Conservation (phyloP, 2,329 filamentous ascomycete species). For the Iodosphaeria phyllophila region DNA sequence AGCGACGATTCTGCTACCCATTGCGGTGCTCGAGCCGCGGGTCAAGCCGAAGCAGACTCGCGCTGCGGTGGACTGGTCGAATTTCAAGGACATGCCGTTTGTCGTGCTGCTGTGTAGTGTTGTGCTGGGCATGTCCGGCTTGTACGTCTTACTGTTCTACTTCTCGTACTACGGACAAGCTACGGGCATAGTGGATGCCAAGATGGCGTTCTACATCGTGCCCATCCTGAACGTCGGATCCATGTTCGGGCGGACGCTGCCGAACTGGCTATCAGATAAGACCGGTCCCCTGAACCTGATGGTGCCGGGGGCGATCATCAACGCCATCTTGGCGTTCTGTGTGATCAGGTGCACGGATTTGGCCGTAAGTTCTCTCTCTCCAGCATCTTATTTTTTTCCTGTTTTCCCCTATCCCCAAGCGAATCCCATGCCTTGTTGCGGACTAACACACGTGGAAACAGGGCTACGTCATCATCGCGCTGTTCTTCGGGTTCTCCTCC, state of each 20-base stretch:
- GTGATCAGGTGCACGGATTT: no score
- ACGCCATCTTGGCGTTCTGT: constrained; percentile 14
- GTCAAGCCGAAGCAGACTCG: constrained; percentile 18
- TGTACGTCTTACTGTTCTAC: constrained; percentile 26
- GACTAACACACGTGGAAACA: no score
- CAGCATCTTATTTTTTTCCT: no score
- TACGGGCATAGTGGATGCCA: no score
- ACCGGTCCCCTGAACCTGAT: constrained; percentile 19
- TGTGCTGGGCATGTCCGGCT: constrained; percentile 18
- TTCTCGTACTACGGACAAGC: constrained; percentile 13
- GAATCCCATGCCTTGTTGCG: no score
- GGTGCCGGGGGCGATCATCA: constrained; percentile 12
- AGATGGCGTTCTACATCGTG: constrained; percentile 17
- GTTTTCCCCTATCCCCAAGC: no score
- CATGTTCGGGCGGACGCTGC: constrained; percentile 18
- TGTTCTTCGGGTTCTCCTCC: constrained; percentile 19
- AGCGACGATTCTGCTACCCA: background rate
- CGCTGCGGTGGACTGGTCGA: constrained; percentile 19
- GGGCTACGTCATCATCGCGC: no score
- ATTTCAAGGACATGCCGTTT: constrained; percentile 21
- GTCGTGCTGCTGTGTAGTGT: constrained; percentile 11
- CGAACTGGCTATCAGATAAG: constrained; percentile 17
- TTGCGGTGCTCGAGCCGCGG: background rate
- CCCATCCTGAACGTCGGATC: constrained; percentile 19
- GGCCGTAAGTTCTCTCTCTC: no score